A percentile compares a stretch with the other conserved stretches of the same genome.
Conservation (phyloP, 179 eudicot species). For the Vitellaria paradoxa region DNA sequence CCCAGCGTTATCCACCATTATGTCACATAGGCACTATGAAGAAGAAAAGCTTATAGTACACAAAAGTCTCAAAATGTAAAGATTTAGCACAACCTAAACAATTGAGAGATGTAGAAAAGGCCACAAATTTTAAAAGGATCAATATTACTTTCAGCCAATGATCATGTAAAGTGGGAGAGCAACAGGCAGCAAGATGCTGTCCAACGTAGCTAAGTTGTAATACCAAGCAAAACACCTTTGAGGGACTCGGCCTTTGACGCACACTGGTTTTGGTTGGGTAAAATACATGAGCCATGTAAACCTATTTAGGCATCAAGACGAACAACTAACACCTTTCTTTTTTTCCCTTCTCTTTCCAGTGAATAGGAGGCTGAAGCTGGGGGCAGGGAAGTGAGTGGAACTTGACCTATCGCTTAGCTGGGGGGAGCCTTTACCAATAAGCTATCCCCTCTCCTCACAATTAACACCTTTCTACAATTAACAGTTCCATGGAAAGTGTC, state of each 20-base stretch:
- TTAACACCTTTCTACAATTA: neutral
- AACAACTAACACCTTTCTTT: no score
- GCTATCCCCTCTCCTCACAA: no score
- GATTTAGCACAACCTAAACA: neutral
- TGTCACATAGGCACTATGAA: conserved; percentile 60
- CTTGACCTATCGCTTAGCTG: no score
- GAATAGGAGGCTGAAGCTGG: no score
- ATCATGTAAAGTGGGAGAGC: neutral
- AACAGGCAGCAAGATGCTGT: neutral
- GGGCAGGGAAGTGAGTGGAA: no score
- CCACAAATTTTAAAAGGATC: neutral
- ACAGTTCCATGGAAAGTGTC: no score
- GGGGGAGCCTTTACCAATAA: no score
- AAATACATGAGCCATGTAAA: neutral
- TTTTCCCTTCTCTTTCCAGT: no score
- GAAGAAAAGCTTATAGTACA: conserved; percentile 3
- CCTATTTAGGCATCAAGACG: neutral
- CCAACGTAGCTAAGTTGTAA: neutral
- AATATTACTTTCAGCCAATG: neutral
- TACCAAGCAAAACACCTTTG: neutral
- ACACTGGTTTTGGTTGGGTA: neutral
- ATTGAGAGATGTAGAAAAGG: neutral
- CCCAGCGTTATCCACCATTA: conserved; percentile 65
- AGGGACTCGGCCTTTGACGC: neutral
- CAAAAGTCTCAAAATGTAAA: neutral